Evolutionary conservation across 2,329 filamentous ascomycete genomes (phyloP), one percentile per base, ranked within the genome.

Genomic region (Hypoxylon sp.): DNA sequence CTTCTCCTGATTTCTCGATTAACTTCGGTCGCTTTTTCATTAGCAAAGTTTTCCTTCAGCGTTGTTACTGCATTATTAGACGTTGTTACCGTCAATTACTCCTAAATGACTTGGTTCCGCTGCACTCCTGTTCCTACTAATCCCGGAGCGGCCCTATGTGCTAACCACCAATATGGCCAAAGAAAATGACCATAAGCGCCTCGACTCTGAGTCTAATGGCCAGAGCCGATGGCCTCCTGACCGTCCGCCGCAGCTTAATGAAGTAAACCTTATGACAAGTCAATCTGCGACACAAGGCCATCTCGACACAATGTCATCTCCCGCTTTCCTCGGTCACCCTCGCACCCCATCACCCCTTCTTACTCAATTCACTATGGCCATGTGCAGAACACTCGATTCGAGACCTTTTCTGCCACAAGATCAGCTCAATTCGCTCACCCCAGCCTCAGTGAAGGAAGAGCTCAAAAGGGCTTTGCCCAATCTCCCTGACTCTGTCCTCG

Each of bases 391-490:
- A 32, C 48, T 41, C 19, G 55, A 51, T 46, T 38, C 60, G 13
- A 63, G 45, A 51, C 52, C 43, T 13, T 67, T 67, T 50, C 55
- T 63, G 50, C 55, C 60, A 34, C 19, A 32, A 51, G 21, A 60
- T n/a, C 19, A 57, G 23, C 43, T 63, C 23, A 23, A 67, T 28
- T 36, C 49, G 25, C 48, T 63, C 41, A 46, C 50, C n/a, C 32
- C 53, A 30, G 17, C 25, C 19, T 45, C 34, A 3, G 55, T 63
- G 3, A 67, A 63, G 23, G 55, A 60, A 48, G 64, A 63, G 38
- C 49, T 67, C 14, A 57, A 13, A 30, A 46, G 34, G 55, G 21
- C 50, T 45, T 46, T 67, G 28, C 50, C 64, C 17, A 56, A 32
- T 21, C 60, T 67, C 34, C 5, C 55, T 2, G 34, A 63, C 34